Base-by-base conservation (phyloP, 139 green algal species). In the Tetraselmis striata region DNA sequence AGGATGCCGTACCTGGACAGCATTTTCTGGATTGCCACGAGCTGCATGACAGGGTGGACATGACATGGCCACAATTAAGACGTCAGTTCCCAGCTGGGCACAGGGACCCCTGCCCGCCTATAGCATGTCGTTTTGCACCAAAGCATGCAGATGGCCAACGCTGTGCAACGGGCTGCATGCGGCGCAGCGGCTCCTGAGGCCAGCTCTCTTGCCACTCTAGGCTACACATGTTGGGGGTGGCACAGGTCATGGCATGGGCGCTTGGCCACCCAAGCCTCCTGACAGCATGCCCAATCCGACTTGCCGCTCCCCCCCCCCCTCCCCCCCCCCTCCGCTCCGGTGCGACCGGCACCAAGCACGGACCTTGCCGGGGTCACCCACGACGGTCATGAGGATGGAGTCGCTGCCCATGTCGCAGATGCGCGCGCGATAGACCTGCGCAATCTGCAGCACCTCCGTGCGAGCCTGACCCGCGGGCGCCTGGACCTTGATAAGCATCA, bases 331-430 rank as follows among this genome's bases (percentile, higher is more conserved):
- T 5, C 30, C 26, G 23, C 23, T n/a, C 23, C 45, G 1, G n/a
- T 29, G 22, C 26, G 29, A 5, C n/a, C n/a, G n/a, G n/a, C n/a
- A n/a, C n/a, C n/a, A n/a, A n/a, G n/a, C n/a, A n/a, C 82, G 23
- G 77, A 96, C 91, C 92, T 99, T 99, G 79, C 96, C 96, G 29
- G 95, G 89, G 83, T 99, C 96, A 1, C 96, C 96, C 0, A 92
- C 95, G 29, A 94, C 89, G 29, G 79, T 86, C 31, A 98, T 94
- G 30, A 97, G 80, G 23, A 84, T 89, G 75, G 28, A 31, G 24
- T 95, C 90, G 0, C 79, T 75, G 1, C 88, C 84, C 2, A 98
- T 89, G 84, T 99, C 96, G 29, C 98, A 90, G 0, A 98, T 92
- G n/a, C 88, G 84, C 0, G 90, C 96, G 1, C 96, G 89, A 89